Percentiles rank a stretch among this genome's conserved stretches.
phyloP scores from a whole-genome alignment of 2,329 filamentous ascomycete species.

The Sordariomycetes sp. region DNA sequence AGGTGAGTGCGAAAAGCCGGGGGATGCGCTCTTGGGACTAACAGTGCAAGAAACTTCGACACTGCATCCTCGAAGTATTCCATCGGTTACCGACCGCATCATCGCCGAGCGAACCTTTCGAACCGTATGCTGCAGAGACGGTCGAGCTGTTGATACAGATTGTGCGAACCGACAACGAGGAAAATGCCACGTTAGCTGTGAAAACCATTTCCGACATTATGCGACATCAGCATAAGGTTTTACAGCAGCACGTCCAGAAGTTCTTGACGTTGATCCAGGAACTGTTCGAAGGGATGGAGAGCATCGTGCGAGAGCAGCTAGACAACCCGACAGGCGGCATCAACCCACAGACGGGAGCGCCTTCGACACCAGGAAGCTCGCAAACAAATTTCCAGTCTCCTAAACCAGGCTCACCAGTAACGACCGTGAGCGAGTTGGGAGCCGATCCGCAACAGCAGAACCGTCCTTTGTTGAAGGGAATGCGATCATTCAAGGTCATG shows the following conservation, averaged over 20 bases:
- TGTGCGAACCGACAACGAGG: constrained; percentile 89
- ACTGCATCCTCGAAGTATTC: constrained; percentile 88
- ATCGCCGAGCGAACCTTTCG: constrained; percentile 70
- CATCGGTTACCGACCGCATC: constrained; percentile 69
- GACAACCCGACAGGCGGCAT: constrained; percentile 58
- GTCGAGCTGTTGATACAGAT: constrained; percentile 85
- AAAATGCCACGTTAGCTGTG: constrained; percentile 96
- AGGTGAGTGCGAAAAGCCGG: constrained; percentile 39
- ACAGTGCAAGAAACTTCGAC: constrained; percentile 64
- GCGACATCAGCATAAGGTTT: constrained; percentile 79
- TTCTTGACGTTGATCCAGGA: constrained; percentile 91
- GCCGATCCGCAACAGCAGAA: constrained; percentile 73
- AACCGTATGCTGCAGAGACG: constrained; percentile 79
- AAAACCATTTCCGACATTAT: constrained; percentile 97
- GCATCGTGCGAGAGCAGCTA: constrained; percentile 89
- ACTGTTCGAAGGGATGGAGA: constrained; percentile 90
- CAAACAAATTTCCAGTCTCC: constrained; percentile 76
- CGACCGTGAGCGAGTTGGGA: constrained; percentile 71
- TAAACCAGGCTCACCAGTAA: constrained; percentile 80
- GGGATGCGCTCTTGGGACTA: neutral
- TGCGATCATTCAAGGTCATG: constrained; percentile 98
- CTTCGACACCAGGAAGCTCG: constrained; percentile 57
- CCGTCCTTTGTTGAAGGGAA: constrained; percentile 77
- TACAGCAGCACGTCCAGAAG: constrained; percentile 70
- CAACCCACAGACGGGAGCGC: constrained; percentile 43